A percentile compares a stretch with the other conserved stretches of the same genome.
Evolutionary conservation across 2,329 filamentous ascomycete species (phyloP).

Genomic region (Fusarium sacchari): DNA sequence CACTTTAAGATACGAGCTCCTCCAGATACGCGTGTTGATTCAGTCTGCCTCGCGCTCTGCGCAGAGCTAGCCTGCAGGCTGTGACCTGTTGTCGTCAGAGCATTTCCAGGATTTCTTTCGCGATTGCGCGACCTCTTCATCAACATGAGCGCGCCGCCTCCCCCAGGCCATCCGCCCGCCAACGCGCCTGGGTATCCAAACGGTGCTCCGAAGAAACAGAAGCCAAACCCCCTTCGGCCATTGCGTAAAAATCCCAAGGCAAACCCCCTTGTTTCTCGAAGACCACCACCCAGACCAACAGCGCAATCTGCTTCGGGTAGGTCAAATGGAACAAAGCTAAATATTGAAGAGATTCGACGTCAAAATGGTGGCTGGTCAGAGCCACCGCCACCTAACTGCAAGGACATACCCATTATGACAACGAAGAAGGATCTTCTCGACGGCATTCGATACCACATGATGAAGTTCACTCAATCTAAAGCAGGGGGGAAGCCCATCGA

Average conservation of each 20-base stretch:
- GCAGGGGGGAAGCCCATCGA: constrained; percentile 71
- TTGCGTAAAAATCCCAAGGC: constrained; percentile 56
- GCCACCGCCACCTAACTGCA: constrained; percentile 60
- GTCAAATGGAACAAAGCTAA: constrained; percentile 46
- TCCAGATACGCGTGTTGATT: constrained; percentile 1
- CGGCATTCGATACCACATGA: constrained; percentile 85
- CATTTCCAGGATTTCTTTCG: not conserved
- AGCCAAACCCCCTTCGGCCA: constrained; percentile 52
- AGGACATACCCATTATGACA: constrained; percentile 75
- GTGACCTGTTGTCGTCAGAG: constrained; percentile 23
- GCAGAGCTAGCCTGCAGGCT: constrained; percentile 32
- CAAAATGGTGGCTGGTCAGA: constrained; percentile 68
- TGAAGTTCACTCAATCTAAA: constrained; percentile 76
- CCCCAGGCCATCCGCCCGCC: constrained; percentile 39
- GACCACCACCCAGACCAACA: constrained; percentile 40
- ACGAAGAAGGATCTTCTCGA: constrained; percentile 84
- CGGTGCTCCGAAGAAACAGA: constrained; percentile 45
- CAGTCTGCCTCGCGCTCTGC: constrained; percentile 9
- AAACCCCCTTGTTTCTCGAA: constrained; percentile 73
- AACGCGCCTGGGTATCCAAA: constrained; percentile 49
- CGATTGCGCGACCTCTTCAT: not conserved
- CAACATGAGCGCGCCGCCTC: constrained; percentile 58
- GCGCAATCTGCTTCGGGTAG: constrained; percentile 34
- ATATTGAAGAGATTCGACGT: constrained; percentile 55
- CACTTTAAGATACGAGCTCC: not conserved